Evolutionary conservation across 2,329 filamentous ascomycete species (phyloP).

Genomic region (Corinectria fuckeliana): DNA sequence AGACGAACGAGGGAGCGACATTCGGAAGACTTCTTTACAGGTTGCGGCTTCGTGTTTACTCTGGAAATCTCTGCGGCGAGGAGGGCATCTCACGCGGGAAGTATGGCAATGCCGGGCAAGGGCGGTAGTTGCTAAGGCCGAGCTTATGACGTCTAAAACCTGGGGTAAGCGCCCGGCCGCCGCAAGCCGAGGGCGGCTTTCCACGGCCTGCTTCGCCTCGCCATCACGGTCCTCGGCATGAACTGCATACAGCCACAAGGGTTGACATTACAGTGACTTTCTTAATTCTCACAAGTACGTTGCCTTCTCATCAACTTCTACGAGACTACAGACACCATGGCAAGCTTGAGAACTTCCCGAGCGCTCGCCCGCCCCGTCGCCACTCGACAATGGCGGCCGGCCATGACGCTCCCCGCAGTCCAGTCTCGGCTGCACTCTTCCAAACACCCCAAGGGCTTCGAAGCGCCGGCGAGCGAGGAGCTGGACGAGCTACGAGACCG

Average conservation of each 20-base stretch:
- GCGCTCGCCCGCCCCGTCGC: slow-evolving; percentile 44
- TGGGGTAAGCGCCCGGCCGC: slow-evolving; percentile 31
- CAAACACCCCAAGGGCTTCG: slow-evolving; percentile 68
- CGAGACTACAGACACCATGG: slow-evolving; percentile 42
- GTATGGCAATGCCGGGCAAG: slow-evolving; percentile 21
- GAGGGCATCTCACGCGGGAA: slow-evolving; percentile 18
- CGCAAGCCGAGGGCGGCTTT: slow-evolving; percentile 4
- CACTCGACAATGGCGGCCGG: slow-evolving; percentile 31
- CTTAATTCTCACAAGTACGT: background rate
- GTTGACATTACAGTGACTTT: slow-evolving; percentile 9
- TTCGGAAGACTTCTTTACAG: slow-evolving; percentile 34
- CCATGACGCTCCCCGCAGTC: slow-evolving; percentile 44
- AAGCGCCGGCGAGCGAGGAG: slow-evolving; percentile 73
- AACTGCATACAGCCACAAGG: slow-evolving; percentile 10
- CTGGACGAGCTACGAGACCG: slow-evolving; percentile 81
- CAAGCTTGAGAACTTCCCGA: slow-evolving; percentile 48
- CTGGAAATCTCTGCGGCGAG: slow-evolving; percentile 1
- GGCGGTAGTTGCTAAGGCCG: slow-evolving; percentile 29
- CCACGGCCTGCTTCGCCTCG: background rate
- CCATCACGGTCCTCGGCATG: slow-evolving; percentile 24
- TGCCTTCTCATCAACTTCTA: background rate
- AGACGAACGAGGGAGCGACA: slow-evolving; percentile 56
- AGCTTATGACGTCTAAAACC: slow-evolving; percentile 33
- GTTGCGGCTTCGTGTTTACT: slow-evolving; percentile 3
- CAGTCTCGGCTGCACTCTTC: slow-evolving; percentile 58